Evolutionary conservation across 2,329 filamentous ascomycete species (phyloP), one percentile per base, ranked within the genome.

Genomic region (Fusarium proliferatum): DNA sequence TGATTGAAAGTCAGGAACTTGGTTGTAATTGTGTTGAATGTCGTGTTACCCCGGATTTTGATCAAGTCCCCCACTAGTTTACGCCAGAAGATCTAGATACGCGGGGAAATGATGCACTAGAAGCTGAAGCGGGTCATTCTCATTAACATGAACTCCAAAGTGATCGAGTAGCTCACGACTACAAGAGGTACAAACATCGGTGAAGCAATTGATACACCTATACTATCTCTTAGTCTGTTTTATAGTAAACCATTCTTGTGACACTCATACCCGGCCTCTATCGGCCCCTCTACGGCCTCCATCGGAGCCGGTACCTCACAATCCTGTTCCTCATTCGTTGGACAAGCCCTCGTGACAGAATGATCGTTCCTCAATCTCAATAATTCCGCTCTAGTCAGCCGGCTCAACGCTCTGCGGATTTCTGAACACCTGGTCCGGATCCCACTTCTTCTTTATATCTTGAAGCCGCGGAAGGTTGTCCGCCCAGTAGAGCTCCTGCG

Each of bases 401-500:
- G 76, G 73, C 30, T 67, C 67, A 26, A 78, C 67, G 26, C 76
- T 69, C 67, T 85, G 84, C 17, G 83, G 82, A 52, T 83, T 82
- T 66, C 82, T 80, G 52, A 85, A 84, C 9, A 85, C 53, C 38
- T 85, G 77, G 0, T 70, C 67, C 9, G 84, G 82, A 43, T 85
- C 82, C 30, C 83, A 71, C 4, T 12, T 61, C 38, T 77, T 77
- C 77, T 85, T 85, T 60, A 84, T 76, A 11, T 67, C 55, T 64
- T 75, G 78, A 56, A 85, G 69, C 48, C 70, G 79, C 9, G 73
- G 55, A 26, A 85, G 71, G 21, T 84, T 81, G 6, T 39, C 46
- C 7, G 81, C 83, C 81, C 81, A 85, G 75, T 85, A 85, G 46
- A 78, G 73, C 34, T 49, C 41, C 64, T 84, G 81, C 5, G 83